These are phyloP conservation scores for Nephelium lappaceum DNA, from an alignment of 345 rosid genomes.

Conservation along the genomic window DNA sequence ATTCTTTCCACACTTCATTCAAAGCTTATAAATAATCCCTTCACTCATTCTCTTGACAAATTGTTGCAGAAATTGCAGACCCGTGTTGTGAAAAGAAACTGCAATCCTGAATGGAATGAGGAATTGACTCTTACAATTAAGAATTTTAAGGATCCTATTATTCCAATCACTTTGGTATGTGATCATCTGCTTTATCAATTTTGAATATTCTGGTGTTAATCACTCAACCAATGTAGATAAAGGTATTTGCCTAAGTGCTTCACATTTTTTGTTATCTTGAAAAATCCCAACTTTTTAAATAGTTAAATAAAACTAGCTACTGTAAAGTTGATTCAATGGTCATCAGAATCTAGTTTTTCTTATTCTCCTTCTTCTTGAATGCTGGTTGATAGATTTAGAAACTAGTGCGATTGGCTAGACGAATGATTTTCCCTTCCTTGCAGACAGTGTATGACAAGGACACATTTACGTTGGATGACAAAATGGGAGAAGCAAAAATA, in stretches of 20 bases:
- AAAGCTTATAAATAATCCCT: too few relatives aligned
- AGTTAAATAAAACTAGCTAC: background rate
- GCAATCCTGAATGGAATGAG: conserved; percentile 90
- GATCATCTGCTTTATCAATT: background rate
- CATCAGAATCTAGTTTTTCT: background rate
- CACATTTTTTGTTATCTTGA: background rate
- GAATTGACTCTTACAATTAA: conserved; percentile 69
- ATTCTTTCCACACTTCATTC: too few relatives aligned
- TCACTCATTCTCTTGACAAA: background rate
- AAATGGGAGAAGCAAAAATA: conserved; percentile 81
- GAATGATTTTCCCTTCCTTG: background rate
- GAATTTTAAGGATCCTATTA: conserved; percentile 39
- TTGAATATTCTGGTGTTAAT: background rate
- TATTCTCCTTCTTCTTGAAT: background rate
- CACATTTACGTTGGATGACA: conserved; percentile 66
- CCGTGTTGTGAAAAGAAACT: conserved; percentile 56
- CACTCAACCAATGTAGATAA: background rate
- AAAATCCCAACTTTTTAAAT: background rate
- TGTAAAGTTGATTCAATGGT: background rate
- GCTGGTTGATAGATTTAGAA: background rate
- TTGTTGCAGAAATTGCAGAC: conserved; percentile 65
- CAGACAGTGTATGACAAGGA: conserved; percentile 82
- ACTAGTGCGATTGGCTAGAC: too few relatives aligned
- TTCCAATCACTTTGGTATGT: conserved; percentile 65
- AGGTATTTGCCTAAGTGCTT: background rate